Conservation (phyloP, 192 early-diverging fungal species). For the Dispira simplex region DNA sequence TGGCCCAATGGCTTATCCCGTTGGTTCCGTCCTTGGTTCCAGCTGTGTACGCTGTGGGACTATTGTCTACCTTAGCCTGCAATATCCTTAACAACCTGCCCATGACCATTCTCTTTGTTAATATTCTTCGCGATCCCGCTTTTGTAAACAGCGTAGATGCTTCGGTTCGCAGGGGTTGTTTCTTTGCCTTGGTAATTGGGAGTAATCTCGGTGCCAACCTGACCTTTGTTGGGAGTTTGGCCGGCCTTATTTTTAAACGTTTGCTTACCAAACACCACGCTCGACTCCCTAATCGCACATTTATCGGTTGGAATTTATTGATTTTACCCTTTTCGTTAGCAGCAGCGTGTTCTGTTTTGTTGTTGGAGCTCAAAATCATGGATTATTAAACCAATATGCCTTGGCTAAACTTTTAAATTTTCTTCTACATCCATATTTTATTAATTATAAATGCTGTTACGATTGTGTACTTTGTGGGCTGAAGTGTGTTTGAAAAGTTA, state of each 20-base stretch:
- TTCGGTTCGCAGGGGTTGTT: constrained; percentile 30
- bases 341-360: no score
- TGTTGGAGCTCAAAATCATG: no score
- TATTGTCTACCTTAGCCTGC: constrained; percentile 49
- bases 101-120: constrained; percentile 68
- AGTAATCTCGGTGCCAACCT: constrained; percentile 74
- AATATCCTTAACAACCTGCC: constrained; percentile 74
- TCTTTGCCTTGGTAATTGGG: constrained; percentile 61
- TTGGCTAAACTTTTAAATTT: no score
- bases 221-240: constrained; percentile 53
- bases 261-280: no score
- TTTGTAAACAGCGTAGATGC: constrained; percentile 23
- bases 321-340: no score
- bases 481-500: no score
- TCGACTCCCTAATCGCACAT: no score
- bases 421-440: no score
- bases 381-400: no score
- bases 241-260: constrained; percentile 31
- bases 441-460: no score
- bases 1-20: constrained; percentile 36
- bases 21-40: constrained; percentile 33
- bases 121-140: constrained; percentile 46
- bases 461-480: no score
- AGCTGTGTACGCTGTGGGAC: constrained; percentile 42
- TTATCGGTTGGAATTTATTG: no score